Evolutionary conservation across 768 basidiomycete genomes (phyloP), one percentile per base, ranked within the genome.

Genomic region (Naganishia kalamii): DNA sequence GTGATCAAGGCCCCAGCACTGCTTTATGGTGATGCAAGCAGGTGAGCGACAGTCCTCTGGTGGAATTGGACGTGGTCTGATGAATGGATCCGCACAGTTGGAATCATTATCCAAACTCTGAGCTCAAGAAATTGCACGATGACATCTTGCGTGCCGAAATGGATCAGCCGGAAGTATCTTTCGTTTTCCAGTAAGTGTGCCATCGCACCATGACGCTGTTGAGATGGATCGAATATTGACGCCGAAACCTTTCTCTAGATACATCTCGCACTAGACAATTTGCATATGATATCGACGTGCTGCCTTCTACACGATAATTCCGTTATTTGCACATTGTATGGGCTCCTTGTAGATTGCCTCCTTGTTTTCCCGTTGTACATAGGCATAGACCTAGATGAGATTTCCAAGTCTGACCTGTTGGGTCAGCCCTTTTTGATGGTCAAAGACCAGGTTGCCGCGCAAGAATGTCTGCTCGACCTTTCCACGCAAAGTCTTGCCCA

Each of bases 21-120:
- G 72, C 76, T 99, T 17, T 98, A 98, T 70, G 96, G 96, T 17
- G 96, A 99, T 77, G 92, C 90, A 2, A 93, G 90, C 88, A 89
- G 93, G 90, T 92, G 83, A 67, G 92, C 86, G 6, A 4, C 17
- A 33, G 23, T 59, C 35, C 0, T 33, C n/a, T 49, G 27, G 48
- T 33, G 54, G 48, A 30, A 23, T 29, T 43, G 30, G 35, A 29
- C 30, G 12, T 32, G 49, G 11, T 21, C 12, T 27, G 21, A 64
- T 13, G 29, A 29, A 27, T 49, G 21, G 12, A 60, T 33, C 44
- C 51, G 30, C n/a, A 5, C 73, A 96, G 93, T 29, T 98, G 96
- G 96, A 98, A 99, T 77, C 96, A 99, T 74, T 92, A 91, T 75
- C 89, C 89, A 3, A 97, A 96, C 70, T 80, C 77, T 0, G 90